Base-by-base conservation (phyloP, 345 rosid genomes). In the Microthlaspi erraticum region DNA sequence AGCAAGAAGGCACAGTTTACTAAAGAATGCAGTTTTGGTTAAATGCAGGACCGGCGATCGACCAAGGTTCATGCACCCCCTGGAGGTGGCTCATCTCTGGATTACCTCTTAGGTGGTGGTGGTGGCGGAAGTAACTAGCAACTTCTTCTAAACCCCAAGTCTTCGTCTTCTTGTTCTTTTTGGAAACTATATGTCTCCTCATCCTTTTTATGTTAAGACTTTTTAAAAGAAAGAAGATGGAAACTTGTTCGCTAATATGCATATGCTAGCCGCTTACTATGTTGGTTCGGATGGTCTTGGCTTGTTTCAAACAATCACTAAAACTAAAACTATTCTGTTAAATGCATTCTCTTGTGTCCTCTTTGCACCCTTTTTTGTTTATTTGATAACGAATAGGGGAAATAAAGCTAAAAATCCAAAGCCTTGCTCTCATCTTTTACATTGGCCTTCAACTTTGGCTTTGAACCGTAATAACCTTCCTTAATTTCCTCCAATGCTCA, bases 31-130 rank as follows among this genome's bases (percentile, higher is more conserved):
- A 39, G 31, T 14, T 68, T 52, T 16, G 13, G 10, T 51, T 57
- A 34, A n/a, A 58, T 58, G 52, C 81, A 82, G 85, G 85, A 76
- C 64, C 85, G 85, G 6, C 81, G 83, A 29, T 82, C 85, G 20
- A 82, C 85, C 52, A 82, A 79, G 81, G 85, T 82, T 52, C 85
- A 79, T 56, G 72, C 85, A 34, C 83, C 85, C 43, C 81, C 84
- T 14, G 84, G 84, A 23, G 84, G 84, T 18, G 84, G 82, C 51
- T 81, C 82, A 37, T 81, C 84, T 14, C 78, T 81, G 49, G 77
- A 43, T 38, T 81, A 79, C 77, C 84, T 79, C 53, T 82, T 79
- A 9, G 81, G 85, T 12, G 73, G 73, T 23, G 81, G 85, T 12
- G 73, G 73, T 23, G 65, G 65, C 10, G 78, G 76, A 14, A 66